Conservation (phyloP, 1,284 basidiomycete genomes). For the Volvariella volvacea region DNA sequence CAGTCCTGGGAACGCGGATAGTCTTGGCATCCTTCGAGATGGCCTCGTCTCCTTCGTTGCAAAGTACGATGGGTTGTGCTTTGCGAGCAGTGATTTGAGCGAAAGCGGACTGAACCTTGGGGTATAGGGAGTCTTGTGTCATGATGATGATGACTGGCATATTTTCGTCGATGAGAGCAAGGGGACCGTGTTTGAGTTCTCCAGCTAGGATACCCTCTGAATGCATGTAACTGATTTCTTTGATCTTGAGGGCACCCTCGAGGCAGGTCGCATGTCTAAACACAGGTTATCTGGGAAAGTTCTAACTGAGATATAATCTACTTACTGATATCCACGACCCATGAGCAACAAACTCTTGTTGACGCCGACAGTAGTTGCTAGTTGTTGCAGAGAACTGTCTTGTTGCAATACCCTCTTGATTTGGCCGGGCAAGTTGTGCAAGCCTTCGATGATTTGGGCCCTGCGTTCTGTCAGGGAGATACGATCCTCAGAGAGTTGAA, state of each 20-base stretch:
- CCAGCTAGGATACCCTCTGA: conserved; percentile 95
- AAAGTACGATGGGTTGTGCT: conserved; percentile 93
- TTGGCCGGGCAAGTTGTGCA: conserved; percentile 85
- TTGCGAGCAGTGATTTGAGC: conserved; percentile 96
- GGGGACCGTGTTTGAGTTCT: conserved; percentile 97
- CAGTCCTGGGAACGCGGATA: conserved; percentile 89
- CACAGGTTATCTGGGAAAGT: neutral
- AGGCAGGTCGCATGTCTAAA: conserved; percentile 87
- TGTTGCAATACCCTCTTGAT: conserved; percentile 85
- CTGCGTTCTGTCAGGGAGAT: conserved; percentile 89
- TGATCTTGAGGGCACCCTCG: conserved; percentile 99
- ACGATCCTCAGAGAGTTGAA: conserved; percentile 95
- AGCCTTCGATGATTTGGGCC: conserved; percentile 90
- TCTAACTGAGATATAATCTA: conserved; percentile 10
- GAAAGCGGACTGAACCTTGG: conserved; percentile 96
- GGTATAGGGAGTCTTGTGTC: conserved; percentile 98
- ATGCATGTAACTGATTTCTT: conserved; percentile 96
- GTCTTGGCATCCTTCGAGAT: conserved; percentile 76
- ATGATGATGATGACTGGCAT: conserved; percentile 99
- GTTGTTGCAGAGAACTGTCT: conserved; percentile 76
- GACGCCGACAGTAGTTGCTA: conserved; percentile 78
- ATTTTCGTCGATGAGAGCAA: conserved; percentile 96
- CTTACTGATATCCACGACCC: conserved; percentile 96
- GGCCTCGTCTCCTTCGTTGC: conserved; percentile 88
- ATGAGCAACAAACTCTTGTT: conserved; percentile 91